Evolutionary conservation across 23 red algal species (phyloP), one percentile per base, ranked within the genome.

Genomic region (Gracilaria gracilis): DNA sequence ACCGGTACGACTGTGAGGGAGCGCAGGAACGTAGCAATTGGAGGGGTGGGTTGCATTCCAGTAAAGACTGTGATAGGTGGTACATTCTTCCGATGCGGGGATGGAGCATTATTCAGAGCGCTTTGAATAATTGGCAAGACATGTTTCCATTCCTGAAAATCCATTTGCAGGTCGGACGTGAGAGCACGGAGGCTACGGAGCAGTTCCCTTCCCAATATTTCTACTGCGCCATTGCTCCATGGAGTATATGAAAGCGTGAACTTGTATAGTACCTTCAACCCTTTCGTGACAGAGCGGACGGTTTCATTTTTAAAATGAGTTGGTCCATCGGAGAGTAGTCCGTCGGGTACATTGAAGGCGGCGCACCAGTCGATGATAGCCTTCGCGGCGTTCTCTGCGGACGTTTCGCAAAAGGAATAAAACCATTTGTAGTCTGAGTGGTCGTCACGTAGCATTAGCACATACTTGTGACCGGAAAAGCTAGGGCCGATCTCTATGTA

Each of bases 331-430:
- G n/a, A n/a, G n/a, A n/a, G n/a, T n/a, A n/a, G n/a, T n/a, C n/a
- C n/a, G n/a, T n/a, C n/a, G n/a, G 47, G 40, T 77, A 79, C 75
- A 9, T 7, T 33, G 27, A 79, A 79, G 1, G 75, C 38, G 9
- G 75, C 75, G 51, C 46, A 79, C 75, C 75, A 79, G 28, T 79
- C 51, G 1, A 79, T 50, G 39, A 79, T 53, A 4, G 28, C 75
- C 23, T 49, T 1, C 21, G 47, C 46, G 13, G 75, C 25, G 51
- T 55, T 58, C 51, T 50, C 75, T 21, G 75, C 20, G 19, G 75
- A 17, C 9, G 75, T 58, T 13, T 53, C 14, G 2, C 12, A 3
- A 33, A 58, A 55, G 4, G 75, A 16, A 14, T 51, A 53, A 14
- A 79, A 79, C 75, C 51, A 79, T 23, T 55, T 58, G 9, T 79